phyloP scores from a whole-genome alignment of 352 stramenopile genomes.

The Pythium biforme region DNA sequence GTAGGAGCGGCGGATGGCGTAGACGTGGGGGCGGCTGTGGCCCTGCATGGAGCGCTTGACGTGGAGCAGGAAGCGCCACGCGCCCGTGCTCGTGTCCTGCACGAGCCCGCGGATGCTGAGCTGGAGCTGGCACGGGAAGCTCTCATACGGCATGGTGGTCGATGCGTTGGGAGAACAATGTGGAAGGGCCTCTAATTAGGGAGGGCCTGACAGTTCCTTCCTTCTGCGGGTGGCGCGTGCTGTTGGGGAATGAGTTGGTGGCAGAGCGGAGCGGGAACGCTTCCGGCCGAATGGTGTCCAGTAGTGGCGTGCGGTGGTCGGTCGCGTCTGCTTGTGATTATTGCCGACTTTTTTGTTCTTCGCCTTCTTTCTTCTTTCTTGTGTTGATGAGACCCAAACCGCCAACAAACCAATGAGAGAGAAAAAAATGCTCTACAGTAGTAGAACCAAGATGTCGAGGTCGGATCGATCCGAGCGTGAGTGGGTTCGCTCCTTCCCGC shows the following conservation, averaged over 20 bases:
- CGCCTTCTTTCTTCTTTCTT: neutral
- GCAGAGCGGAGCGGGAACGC: neutral
- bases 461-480: neutral
- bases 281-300: neutral
- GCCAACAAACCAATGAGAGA: neutral
- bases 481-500: neutral
- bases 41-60: constrained; percentile 45
- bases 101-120: constrained; percentile 67
- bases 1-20: constrained; percentile 67
- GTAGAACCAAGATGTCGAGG: constrained; percentile 6
- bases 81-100: constrained; percentile 49
- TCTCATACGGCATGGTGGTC: constrained; percentile 66
- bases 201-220: neutral
- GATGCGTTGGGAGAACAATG: no score
- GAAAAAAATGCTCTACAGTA: neutral
- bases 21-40: constrained; percentile 27
- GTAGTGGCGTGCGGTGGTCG: neutral
- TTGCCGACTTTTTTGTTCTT: constrained; percentile 5
- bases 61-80: constrained; percentile 67
- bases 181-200: constrained; percentile 10
- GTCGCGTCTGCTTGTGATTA: constrained; percentile 1
- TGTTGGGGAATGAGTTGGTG: constrained; percentile 21
- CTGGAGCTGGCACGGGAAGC: constrained; percentile 57
- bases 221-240: no score
- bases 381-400: neutral